phyloP scores from a whole-genome alignment of 306 rosid genomes.

The Acmispon strigosus region DNA sequence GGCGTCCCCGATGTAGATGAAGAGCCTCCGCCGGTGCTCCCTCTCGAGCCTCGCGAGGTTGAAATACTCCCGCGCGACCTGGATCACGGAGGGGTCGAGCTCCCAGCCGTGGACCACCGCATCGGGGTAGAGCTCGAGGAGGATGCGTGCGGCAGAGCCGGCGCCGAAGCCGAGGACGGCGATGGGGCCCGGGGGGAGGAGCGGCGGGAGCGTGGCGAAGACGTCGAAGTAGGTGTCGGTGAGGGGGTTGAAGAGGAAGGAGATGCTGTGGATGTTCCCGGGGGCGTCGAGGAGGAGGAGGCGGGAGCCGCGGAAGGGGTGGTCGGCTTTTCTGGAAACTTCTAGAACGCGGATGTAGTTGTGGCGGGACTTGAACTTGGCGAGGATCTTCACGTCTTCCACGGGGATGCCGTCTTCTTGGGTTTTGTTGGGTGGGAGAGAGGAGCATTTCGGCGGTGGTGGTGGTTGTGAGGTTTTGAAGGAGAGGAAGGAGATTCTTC shows the following conservation, averaged over 20 bases:
- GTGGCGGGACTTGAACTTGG: slow-evolving; percentile 65
- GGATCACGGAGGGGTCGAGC: slow-evolving; percentile 73
- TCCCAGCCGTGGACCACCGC: slow-evolving; percentile 76
- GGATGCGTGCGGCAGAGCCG: slow-evolving; percentile 59
- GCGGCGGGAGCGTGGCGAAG: slow-evolving; percentile 74
- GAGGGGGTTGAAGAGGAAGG: slow-evolving; percentile 54
- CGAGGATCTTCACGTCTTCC: slow-evolving; percentile 57
- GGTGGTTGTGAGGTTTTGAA: background rate
- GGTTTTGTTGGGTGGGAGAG: slow-evolving; percentile 16
- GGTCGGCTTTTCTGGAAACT: slow-evolving; percentile 67
- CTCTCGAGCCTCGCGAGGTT: slow-evolving; percentile 51
- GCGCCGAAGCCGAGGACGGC: slow-evolving; percentile 88
- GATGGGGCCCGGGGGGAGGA: slow-evolving; percentile 70
- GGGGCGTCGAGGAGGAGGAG: slow-evolving; percentile 86
- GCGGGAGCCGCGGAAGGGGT: slow-evolving; percentile 84
- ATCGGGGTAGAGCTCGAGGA: slow-evolving; percentile 53
- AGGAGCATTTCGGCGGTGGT: slow-evolving; percentile 23
- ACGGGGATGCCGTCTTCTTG: slow-evolving; percentile 63
- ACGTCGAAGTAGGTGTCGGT: slow-evolving; percentile 81
- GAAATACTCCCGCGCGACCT: slow-evolving; percentile 69
- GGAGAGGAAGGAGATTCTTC: slow-evolving; percentile 4
- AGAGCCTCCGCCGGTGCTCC: slow-evolving; percentile 39
- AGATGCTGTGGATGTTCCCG: slow-evolving; percentile 91
- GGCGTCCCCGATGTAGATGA: slow-evolving; percentile 59
- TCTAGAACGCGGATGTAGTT: slow-evolving; percentile 79